Percentiles rank a stretch among this genome's conserved stretches.
phyloP scores from a whole-genome alignment of 352 stramenopile species.

The Pythium oligandrum region DNA sequence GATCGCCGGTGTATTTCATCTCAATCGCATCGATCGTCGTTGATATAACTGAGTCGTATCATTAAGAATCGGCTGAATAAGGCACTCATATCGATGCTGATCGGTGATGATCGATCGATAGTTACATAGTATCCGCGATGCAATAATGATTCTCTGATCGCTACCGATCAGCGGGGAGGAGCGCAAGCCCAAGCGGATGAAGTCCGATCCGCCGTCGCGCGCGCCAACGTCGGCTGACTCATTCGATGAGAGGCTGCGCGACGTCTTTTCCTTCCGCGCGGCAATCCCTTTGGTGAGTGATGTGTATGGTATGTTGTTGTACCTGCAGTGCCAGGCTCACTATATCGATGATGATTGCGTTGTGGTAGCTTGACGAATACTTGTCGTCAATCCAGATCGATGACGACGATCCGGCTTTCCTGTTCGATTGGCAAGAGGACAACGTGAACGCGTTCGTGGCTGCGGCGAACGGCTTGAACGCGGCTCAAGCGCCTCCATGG shows the following conservation, averaged over 20 bases:
- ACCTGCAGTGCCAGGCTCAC: conserved; percentile 1
- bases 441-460: conserved; percentile 11
- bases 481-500: conserved; percentile 10
- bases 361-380: conserved; percentile 5
- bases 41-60: no score
- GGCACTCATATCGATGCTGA: no score
- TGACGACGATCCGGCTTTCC: conserved; percentile 3
- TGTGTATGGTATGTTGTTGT: conserved; percentile 3
- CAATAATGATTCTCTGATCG: no score
- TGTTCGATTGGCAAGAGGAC: conserved; percentile 7
- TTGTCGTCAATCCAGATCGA: conserved; percentile 6
- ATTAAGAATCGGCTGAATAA: no score
- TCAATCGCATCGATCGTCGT: no score
- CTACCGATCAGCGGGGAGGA: no score
- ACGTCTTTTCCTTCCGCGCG: conserved; percentile 7
- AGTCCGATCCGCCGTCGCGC: conserved; percentile 8
- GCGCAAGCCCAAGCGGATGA: conserved; percentile 12
- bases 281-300: conserved; percentile 7
- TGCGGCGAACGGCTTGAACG: conserved; percentile 10
- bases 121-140: no score
- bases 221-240: conserved; percentile 10
- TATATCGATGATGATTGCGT: conserved; percentile 5
- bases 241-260: conserved; percentile 11
- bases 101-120: no score
- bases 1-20: no score